Percentiles rank a stretch among this genome's conserved stretches.
phyloP scores from a whole-genome alignment of 441 rosid species.

The Breynia disticha region DNA sequence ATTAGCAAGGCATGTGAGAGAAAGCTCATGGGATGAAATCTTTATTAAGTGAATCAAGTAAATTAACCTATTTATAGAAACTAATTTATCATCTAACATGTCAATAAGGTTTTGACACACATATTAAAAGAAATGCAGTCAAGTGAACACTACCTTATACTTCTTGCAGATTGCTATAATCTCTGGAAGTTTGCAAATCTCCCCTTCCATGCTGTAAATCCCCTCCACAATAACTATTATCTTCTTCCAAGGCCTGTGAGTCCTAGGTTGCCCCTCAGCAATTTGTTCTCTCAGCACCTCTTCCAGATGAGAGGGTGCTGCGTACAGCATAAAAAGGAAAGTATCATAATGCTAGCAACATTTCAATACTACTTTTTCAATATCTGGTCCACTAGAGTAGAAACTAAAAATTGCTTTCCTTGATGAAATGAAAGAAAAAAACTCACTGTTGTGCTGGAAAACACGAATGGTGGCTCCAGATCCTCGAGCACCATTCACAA shows the following conservation, averaged over 20 bases:
- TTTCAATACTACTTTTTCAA: too few species aligned
- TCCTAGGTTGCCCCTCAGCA: slow-evolving; percentile 83
- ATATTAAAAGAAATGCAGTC: slow-evolving; percentile 5
- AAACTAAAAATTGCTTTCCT: not conserved
- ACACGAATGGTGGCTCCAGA: slow-evolving; percentile 78
- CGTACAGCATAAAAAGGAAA: slow-evolving; percentile 2
- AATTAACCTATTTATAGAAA: too few species aligned
- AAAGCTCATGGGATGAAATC: too few species aligned
- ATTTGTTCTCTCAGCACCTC: slow-evolving; percentile 80
- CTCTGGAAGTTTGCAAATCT: slow-evolving; percentile 74
- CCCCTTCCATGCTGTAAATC: slow-evolving; percentile 92
- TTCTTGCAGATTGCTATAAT: slow-evolving; percentile 73
- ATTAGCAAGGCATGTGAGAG: too few species aligned
- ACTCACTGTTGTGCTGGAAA: slow-evolving; percentile 76
- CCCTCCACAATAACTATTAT: slow-evolving; percentile 78
- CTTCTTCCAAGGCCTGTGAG: slow-evolving; percentile 93
- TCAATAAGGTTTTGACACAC: too few species aligned
- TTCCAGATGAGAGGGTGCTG: slow-evolving; percentile 86
- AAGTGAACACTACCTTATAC: slow-evolving; percentile 49
- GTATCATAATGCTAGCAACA: too few species aligned
- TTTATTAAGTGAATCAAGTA: too few species aligned
- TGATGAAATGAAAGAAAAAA: not conserved
- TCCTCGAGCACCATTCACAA: slow-evolving; percentile 89
- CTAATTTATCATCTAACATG: too few species aligned
- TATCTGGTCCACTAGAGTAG: not conserved